Conservation (phyloP, 2,329 filamentous ascomycete genomes). For the Trichoderma afroharzianum region DNA sequence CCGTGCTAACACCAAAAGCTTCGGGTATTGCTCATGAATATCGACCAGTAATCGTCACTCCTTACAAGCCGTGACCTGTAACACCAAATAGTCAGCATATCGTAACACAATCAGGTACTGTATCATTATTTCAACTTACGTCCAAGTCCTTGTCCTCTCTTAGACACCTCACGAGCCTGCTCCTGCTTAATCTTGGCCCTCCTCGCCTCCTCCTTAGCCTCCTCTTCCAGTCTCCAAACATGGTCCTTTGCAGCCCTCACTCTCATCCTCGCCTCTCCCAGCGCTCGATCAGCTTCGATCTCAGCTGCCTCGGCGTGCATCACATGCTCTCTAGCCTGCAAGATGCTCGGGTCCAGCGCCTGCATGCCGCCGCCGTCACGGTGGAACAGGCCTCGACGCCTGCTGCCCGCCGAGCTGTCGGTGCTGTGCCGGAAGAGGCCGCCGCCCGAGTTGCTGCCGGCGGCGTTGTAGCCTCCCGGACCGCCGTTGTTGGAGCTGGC, state of each 20-base stretch:
- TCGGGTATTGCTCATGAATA: not conserved
- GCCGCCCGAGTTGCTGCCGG: slow-evolving; percentile 5
- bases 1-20: not conserved
- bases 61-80: slow-evolving; percentile 7
- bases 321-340: slow-evolving; percentile 58
- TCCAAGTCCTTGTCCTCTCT: slow-evolving; percentile 66
- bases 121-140: slow-evolving; percentile 44
- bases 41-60: not conserved
- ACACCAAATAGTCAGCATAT: not conserved
- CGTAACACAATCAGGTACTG: not conserved
- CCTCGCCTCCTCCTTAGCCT: slow-evolving; percentile 62
- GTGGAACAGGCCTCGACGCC: slow-evolving; percentile 34
- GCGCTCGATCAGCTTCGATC: slow-evolving; percentile 60
- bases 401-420: slow-evolving; percentile 3
- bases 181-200: slow-evolving; percentile 65
- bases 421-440: slow-evolving; percentile 20
- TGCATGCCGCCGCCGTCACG: slow-evolving; percentile 40
- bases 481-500: slow-evolving; percentile 1
- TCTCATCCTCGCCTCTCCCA: slow-evolving; percentile 53
- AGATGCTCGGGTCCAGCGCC: slow-evolving; percentile 57
- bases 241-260: slow-evolving; percentile 62
- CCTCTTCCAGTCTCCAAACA: slow-evolving; percentile 59
- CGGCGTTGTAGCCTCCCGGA: not conserved
- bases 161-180: slow-evolving; percentile 61
- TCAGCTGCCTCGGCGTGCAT: slow-evolving; percentile 61